Conservation (phyloP, 2,329 filamentous ascomycete genomes). For the Pseudogymnoascus sp. region DNA sequence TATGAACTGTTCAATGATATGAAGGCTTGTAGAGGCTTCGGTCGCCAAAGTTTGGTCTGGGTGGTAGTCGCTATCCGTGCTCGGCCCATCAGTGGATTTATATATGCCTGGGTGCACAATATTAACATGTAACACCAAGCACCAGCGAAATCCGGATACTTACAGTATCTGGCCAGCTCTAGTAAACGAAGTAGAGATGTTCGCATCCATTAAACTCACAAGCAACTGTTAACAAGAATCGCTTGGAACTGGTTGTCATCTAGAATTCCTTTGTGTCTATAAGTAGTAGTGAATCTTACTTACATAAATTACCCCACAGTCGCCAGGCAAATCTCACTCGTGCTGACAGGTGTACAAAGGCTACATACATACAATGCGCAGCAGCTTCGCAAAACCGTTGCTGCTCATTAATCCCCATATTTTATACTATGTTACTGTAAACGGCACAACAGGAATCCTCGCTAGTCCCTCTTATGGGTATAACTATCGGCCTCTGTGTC, state of each 20-base stretch:
- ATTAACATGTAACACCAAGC: background rate
- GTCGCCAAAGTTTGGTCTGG: background rate
- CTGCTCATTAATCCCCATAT: background rate
- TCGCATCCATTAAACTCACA: background rate
- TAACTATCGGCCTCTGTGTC: background rate
- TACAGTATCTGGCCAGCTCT: background rate
- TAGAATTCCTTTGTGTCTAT: background rate
- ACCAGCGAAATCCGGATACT: background rate
- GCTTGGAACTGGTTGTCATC: background rate
- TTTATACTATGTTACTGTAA: background rate
- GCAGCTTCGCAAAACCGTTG: too few relatives aligned
- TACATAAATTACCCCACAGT: too few relatives aligned
- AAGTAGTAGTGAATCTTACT: too few relatives aligned
- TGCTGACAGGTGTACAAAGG: too few relatives aligned
- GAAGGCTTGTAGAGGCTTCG: background rate
- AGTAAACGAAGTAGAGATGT: background rate
- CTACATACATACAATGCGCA: too few relatives aligned
- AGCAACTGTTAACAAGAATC: background rate
- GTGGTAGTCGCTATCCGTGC: background rate
- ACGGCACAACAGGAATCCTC: background rate
- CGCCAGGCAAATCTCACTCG: too few relatives aligned
- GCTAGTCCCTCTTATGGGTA: background rate
- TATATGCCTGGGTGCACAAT: background rate
- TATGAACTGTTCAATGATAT: background rate
- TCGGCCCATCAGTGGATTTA: background rate